Conservation (phyloP, 306 rosid genomes). For the Gastrolobium villosum region DNA sequence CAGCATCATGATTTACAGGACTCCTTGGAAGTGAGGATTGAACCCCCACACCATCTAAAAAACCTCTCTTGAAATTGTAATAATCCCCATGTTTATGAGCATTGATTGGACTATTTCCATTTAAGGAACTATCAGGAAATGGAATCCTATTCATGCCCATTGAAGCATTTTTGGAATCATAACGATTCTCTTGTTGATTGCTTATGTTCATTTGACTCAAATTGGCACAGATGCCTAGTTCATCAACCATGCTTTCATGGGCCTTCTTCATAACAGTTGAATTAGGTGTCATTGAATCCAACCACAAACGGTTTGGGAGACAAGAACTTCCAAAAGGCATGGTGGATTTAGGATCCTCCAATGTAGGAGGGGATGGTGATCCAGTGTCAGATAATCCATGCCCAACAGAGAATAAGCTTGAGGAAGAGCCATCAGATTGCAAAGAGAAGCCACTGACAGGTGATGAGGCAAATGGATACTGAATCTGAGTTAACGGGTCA, state of each 20-base stretch:
- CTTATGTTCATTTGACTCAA: slow-evolving; percentile 53
- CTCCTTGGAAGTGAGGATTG: slow-evolving; percentile 42
- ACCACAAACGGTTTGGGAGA: slow-evolving; percentile 36
- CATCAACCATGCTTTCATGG: slow-evolving; percentile 55
- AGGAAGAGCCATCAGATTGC: slow-evolving; percentile 65
- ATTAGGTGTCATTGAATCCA: slow-evolving; percentile 46
- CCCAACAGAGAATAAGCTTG: slow-evolving; percentile 60
- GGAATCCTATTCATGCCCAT: slow-evolving; percentile 34
- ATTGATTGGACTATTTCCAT: slow-evolving; percentile 42
- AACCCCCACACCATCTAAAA: slow-evolving; percentile 38
- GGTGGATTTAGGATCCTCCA: slow-evolving; percentile 59
- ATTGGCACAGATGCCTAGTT: slow-evolving; percentile 51
- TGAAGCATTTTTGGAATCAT: slow-evolving; percentile 37
- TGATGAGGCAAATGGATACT: slow-evolving; percentile 55
- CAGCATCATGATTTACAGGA: slow-evolving; percentile 30
- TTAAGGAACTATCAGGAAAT: not conserved
- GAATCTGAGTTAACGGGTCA: slow-evolving; percentile 49
- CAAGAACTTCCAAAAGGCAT: slow-evolving; percentile 38
- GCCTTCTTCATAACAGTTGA: slow-evolving; percentile 43
- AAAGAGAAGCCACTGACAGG: slow-evolving; percentile 64
- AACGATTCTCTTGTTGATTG: slow-evolving; percentile 45
- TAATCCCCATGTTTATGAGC: slow-evolving; percentile 10
- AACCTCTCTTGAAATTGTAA: slow-evolving; percentile 41
- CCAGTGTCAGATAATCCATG: slow-evolving; percentile 61
- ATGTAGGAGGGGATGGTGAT: slow-evolving; percentile 61